Conservation (phyloP, 495 filamentous ascomycete genomes). For the Xylaria castorea region DNA sequence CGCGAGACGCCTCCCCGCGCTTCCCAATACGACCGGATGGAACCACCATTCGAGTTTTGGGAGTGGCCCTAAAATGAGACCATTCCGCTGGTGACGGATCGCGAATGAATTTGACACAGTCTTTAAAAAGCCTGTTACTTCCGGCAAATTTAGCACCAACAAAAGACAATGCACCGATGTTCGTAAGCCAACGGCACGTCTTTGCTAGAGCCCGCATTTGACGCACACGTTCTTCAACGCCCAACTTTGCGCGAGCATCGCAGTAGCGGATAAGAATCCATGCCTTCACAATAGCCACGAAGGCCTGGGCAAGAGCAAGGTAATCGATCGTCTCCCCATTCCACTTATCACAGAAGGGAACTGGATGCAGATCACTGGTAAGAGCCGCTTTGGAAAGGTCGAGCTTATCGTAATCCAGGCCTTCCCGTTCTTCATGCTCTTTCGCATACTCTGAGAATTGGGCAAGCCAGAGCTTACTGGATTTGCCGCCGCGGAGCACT, state of each 20-base stretch:
- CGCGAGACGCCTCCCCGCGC: slow-evolving; percentile 42
- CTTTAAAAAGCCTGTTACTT: slow-evolving; percentile 55
- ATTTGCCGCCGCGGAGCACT: slow-evolving; percentile 66
- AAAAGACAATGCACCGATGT: slow-evolving; percentile 71
- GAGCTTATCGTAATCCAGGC: slow-evolving; percentile 40
- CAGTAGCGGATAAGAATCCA: slow-evolving; percentile 56
- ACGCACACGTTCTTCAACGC: slow-evolving; percentile 61
- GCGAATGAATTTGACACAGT: slow-evolving; percentile 76
- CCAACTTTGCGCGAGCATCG: slow-evolving; percentile 70
- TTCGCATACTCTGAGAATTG: slow-evolving; percentile 45
- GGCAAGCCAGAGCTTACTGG: slow-evolving; percentile 69
- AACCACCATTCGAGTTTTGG: slow-evolving; percentile 37
- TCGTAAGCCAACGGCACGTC: slow-evolving; percentile 70
- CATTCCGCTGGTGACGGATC: slow-evolving; percentile 73
- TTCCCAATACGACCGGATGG: slow-evolving; percentile 41
- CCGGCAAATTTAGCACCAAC: slow-evolving; percentile 64
- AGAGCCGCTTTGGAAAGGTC: slow-evolving; percentile 42
- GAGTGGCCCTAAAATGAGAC: slow-evolving; percentile 55
- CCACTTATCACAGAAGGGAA: slow-evolving; percentile 56
- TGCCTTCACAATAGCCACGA: slow-evolving; percentile 56
- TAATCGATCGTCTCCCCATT: slow-evolving; percentile 61
- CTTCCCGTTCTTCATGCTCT: slow-evolving; percentile 37
- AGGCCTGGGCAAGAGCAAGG: slow-evolving; percentile 52
- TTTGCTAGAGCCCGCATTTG: slow-evolving; percentile 73
- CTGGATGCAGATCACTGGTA: slow-evolving; percentile 50